Evolutionary conservation across 768 basidiomycete genomes (phyloP).

Genomic region (Trichaptum fuscoviolaceum): DNA sequence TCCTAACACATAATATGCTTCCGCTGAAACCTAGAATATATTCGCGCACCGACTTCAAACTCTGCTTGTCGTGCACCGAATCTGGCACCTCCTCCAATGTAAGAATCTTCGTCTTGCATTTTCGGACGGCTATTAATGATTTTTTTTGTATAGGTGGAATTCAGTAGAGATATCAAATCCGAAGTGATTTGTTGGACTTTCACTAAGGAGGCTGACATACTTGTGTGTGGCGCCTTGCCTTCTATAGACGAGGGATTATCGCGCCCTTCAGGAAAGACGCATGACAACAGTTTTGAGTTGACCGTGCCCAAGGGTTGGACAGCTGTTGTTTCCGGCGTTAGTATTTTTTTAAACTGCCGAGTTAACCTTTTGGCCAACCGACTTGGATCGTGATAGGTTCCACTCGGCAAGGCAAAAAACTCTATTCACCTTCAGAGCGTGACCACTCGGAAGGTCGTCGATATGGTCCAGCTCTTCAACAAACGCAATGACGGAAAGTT

Average conservation of each 20-base stretch:
- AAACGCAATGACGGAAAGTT: not conserved
- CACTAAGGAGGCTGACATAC: not conserved
- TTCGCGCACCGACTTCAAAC: not conserved
- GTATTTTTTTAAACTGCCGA: not conserved
- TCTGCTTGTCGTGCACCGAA: not conserved
- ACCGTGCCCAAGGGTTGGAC: not conserved
- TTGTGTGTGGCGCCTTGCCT: not conserved
- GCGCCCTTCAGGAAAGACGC: not conserved
- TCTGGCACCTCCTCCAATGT: not conserved
- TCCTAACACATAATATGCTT: not conserved
- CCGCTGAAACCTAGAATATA: not conserved
- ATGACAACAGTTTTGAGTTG: not conserved
- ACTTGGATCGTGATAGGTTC: not conserved
- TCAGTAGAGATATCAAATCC: not conserved
- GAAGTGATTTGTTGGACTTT: not conserved
- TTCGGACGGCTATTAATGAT: not conserved
- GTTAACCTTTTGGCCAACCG: not conserved
- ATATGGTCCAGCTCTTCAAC: not conserved
- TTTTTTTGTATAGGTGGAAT: not conserved
- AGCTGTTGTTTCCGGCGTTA: not conserved
- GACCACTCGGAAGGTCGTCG: not conserved
- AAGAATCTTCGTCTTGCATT: not conserved
- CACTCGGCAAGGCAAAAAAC: not conserved
- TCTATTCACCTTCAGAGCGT: not conserved
- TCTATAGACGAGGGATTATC: not conserved